Evolutionary conservation across 164 flowering plant species (phyloP), one percentile per base, ranked within the genome.

Genomic region (Paratinospora sagittata): DNA sequence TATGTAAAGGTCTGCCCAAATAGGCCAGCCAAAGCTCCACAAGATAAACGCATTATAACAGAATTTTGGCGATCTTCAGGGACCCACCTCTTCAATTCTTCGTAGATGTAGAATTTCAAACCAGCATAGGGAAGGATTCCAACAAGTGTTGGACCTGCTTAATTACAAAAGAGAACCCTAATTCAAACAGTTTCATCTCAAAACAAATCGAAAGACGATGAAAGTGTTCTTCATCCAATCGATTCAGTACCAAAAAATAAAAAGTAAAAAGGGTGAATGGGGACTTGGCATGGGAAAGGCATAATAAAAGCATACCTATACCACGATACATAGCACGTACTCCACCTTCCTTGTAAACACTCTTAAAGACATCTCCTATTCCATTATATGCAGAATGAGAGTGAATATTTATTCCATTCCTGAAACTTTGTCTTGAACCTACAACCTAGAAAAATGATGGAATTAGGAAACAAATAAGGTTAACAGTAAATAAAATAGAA

Each of bases 41-140:
- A 95, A 23, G 96, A 87, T 23, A 95, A 87, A 43, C 90, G 90
- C 89, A 89, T 83, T 71, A 79, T 39, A 26, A 92, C 87, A 27
- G 97, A 92, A 57, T 84, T 90, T 64, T 91, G 93, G 61, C 90
- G 87, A 75, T 96, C 98, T 81, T 91, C 98, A 64, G 98, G 95
- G 39, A 92, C 96, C 63, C 83, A 92, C 27, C 84, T 79, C 78
- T 96, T 92, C 14, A 92, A 91, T 76, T 89, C 86, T 84, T 96
- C 99, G 13, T 91, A 96, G 70, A 91, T 70, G 62, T 92, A 96
- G 75, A 96, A 96, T 78, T 95, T 96, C 69, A 94, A 79, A 58
- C 97, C 98, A 78, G 98, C 97, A 82, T 94, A 92, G 34, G 97
- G 98, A 21, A 92, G 93, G 69, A 94, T 94, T 26, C 97, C 98